phyloP scores from a whole-genome alignment of 305 asterid genomes.

The Caryopteris hybrid region DNA sequence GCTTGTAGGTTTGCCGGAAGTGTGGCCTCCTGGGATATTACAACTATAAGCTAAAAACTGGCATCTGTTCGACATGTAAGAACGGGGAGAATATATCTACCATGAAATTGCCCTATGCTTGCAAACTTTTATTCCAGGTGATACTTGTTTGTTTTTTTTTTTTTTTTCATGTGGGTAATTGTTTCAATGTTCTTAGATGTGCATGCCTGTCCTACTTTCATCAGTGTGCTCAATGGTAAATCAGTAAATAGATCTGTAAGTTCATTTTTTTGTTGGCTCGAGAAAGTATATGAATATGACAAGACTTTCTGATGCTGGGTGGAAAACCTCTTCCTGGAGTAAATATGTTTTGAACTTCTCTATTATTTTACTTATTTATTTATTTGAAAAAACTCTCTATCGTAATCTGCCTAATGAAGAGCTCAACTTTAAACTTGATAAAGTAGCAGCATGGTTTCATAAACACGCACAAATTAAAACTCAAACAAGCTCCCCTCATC shows the following conservation, averaged over 20 bases:
- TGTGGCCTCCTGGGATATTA: slow-evolving; percentile 92
- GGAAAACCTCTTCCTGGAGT: too few relatives aligned
- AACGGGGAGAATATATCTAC: slow-evolving; percentile 82
- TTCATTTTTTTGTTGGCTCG: background rate
- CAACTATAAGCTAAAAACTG: slow-evolving; percentile 58
- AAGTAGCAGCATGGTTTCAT: background rate
- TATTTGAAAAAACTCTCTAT: too few relatives aligned
- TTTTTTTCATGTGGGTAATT: background rate
- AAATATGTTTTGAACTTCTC: too few relatives aligned
- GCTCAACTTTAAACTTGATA: too few relatives aligned
- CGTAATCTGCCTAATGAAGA: too few relatives aligned
- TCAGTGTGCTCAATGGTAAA: background rate
- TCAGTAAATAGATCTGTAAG: background rate
- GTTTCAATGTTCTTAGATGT: background rate
- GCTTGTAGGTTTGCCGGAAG: slow-evolving; percentile 76
- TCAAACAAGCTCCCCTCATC: background rate
- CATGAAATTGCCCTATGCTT: slow-evolving; percentile 95
- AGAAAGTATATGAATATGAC: too few relatives aligned
- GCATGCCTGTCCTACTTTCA: background rate
- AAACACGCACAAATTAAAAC: background rate
- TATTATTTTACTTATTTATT: too few relatives aligned
- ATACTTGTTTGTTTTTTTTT: background rate
- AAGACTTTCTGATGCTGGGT: too few relatives aligned
- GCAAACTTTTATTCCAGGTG: slow-evolving; percentile 98
- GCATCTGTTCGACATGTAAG: slow-evolving; percentile 79